phyloP scores from a whole-genome alignment of 2,329 filamentous ascomycete genomes.

The Aureobasidium pullulans region DNA sequence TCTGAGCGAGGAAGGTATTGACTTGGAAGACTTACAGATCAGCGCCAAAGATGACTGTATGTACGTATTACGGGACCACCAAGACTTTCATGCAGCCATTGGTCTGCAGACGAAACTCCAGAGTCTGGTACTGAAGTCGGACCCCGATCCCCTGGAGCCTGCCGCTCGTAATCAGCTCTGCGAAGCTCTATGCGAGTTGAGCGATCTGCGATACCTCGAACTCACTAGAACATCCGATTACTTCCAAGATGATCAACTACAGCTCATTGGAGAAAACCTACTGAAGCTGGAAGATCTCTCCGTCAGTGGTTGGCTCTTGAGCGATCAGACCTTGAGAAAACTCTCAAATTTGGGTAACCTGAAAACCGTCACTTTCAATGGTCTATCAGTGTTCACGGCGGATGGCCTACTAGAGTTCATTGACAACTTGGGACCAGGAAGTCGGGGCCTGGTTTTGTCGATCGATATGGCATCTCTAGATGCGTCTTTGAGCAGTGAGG shows the following conservation, averaged over 20 bases:
- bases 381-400: conserved; percentile 48
- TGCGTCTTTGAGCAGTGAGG: conserved; percentile 31
- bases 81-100: conserved; percentile 47
- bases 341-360: conserved; percentile 44
- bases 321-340: conserved; percentile 40
- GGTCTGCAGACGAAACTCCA: conserved; percentile 43
- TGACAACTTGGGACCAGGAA: conserved; percentile 32
- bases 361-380: conserved; percentile 47
- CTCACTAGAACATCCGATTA: conserved; percentile 46
- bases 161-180: conserved; percentile 45
- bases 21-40: conserved; percentile 43
- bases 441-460: conserved; percentile 35
- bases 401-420: conserved; percentile 43
- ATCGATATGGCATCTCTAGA: conserved; percentile 40
- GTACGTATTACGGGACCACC: conserved; percentile 43
- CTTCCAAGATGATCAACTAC: conserved; percentile 45
- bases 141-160: conserved; percentile 38
- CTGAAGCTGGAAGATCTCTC: conserved; percentile 48
- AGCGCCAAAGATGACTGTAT: conserved; percentile 20
- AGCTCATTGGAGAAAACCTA: conserved; percentile 39
- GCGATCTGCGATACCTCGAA: conserved; percentile 46
- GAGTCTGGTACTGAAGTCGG: conserved; percentile 39
- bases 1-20: conserved; percentile 38
- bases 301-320: conserved; percentile 48
- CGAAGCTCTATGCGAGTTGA: conserved; percentile 45